phyloP scores from a whole-genome alignment of 1,284 basidiomycete genomes.

The Puccinia triticina region DNA sequence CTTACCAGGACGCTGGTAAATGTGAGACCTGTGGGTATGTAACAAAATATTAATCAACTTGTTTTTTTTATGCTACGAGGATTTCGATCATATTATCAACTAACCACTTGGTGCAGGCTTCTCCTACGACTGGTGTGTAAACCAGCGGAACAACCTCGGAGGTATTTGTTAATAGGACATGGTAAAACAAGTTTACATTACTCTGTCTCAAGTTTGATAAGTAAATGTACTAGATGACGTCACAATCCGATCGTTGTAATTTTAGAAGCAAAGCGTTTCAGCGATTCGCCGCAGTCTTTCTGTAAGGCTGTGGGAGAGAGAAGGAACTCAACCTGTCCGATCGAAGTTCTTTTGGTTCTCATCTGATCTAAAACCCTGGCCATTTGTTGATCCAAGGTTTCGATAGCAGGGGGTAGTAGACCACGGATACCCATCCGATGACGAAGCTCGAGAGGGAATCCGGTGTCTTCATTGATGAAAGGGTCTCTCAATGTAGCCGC shows the following conservation, averaged over 20 bases:
- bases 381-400: conserved; percentile 49
- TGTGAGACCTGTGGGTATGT: conserved; percentile 42
- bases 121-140: conserved; percentile 51
- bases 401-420: conserved; percentile 44
- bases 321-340: conserved; percentile 45
- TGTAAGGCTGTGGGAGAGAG: not conserved
- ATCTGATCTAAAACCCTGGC: conserved; percentile 50
- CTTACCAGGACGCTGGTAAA: conserved; percentile 51
- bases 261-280: not conserved
- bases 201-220: conserved; percentile 50
- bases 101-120: conserved; percentile 51
- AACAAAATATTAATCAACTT: not conserved
- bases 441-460: conserved; percentile 46
- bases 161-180: conserved; percentile 48
- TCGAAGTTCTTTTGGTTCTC: conserved; percentile 48
- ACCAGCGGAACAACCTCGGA: conserved; percentile 50
- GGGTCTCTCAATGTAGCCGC: conserved; percentile 50
- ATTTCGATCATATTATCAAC: not conserved
- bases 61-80: not conserved
- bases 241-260: not conserved
- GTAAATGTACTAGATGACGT: conserved; percentile 44
- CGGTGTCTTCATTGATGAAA: conserved; percentile 51
- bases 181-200: conserved; percentile 50
- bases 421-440: conserved; percentile 50
- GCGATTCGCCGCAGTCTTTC: not conserved